These are phyloP conservation scores for Taiwanofungus camphoratus DNA, from an alignment of 1,284 basidiomycete species.

Conservation along the genomic window DNA sequence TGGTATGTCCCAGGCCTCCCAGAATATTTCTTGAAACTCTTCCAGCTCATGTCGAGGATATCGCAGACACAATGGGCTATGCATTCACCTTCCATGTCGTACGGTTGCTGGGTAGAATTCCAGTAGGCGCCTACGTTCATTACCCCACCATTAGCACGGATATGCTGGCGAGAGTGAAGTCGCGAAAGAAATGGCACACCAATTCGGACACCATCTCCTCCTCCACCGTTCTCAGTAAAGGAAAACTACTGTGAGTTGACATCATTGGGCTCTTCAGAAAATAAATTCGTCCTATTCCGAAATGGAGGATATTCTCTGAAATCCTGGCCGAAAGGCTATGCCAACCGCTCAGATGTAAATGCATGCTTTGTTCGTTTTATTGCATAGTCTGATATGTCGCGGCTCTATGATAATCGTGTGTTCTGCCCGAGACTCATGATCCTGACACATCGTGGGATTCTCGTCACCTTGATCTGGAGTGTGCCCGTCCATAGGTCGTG, in stretches of 20 bases:
- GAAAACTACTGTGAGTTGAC: conserved; percentile 77
- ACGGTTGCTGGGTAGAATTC: conserved; percentile 54
- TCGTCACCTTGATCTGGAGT: too few species aligned
- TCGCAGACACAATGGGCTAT: conserved; percentile 96
- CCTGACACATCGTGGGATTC: too few species aligned
- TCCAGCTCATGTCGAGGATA: neutral
- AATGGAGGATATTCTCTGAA: too few species aligned
- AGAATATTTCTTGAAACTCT: neutral
- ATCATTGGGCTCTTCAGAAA: too few species aligned
- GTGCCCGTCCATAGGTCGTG: conserved; percentile 1
- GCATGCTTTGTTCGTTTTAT: too few species aligned
- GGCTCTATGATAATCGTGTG: too few species aligned
- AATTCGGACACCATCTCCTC: conserved; percentile 60
- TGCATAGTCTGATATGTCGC: too few species aligned
- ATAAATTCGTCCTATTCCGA: too few species aligned
- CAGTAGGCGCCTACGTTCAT: conserved; percentile 90
- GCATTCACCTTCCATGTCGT: conserved; percentile 89
- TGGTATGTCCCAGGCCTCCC: conserved; percentile 40
- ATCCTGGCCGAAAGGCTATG: too few species aligned
- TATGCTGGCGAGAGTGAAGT: conserved; percentile 83
- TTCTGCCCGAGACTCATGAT: too few species aligned
- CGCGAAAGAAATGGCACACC: conserved; percentile 58
- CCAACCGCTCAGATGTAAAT: too few species aligned
- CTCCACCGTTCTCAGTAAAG: conserved; percentile 51
- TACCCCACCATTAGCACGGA: conserved; percentile 95